Conservation (phyloP, 148 eudicot species). For the Nyssa sinensis region DNA sequence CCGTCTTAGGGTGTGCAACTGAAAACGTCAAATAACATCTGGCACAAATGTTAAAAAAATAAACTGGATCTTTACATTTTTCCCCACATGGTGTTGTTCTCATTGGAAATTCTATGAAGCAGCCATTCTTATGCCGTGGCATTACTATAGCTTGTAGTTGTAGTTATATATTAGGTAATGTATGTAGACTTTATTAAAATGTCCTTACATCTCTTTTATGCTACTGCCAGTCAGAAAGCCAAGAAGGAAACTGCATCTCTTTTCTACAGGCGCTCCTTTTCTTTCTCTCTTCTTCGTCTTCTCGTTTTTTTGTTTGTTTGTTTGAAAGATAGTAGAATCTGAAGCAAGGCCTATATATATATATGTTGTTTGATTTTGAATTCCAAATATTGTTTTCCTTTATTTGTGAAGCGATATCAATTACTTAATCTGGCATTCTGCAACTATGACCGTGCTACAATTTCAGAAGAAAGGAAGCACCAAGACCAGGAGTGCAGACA, state of each 20-base stretch:
- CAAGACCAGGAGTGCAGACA: conserved; percentile 68
- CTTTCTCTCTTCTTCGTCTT: no score
- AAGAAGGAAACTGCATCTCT: background rate
- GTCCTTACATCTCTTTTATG: background rate
- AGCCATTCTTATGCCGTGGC: background rate
- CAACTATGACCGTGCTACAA: conserved; percentile 23
- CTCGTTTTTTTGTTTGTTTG: no score
- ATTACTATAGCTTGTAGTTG: background rate
- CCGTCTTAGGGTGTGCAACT: background rate
- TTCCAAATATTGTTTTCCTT: no score
- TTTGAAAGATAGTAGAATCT: background rate
- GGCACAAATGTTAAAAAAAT: background rate
- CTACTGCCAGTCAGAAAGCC: background rate
- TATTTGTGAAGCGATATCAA: background rate
- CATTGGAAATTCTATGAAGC: background rate
- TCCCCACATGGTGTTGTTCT: background rate
- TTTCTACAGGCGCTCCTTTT: background rate
- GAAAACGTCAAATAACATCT: background rate
- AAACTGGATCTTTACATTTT: background rate
- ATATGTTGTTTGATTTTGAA: no score
- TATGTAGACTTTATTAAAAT: no score
- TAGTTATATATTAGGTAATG: background rate
- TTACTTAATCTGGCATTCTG: conserved; percentile 7
- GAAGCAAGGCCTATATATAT: no score
- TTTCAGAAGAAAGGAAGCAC: conserved; percentile 66